These are phyloP conservation scores for Wallacemonas sp. DNA, from an alignment of 208 protist genomes.

Conservation along the genomic window DNA sequence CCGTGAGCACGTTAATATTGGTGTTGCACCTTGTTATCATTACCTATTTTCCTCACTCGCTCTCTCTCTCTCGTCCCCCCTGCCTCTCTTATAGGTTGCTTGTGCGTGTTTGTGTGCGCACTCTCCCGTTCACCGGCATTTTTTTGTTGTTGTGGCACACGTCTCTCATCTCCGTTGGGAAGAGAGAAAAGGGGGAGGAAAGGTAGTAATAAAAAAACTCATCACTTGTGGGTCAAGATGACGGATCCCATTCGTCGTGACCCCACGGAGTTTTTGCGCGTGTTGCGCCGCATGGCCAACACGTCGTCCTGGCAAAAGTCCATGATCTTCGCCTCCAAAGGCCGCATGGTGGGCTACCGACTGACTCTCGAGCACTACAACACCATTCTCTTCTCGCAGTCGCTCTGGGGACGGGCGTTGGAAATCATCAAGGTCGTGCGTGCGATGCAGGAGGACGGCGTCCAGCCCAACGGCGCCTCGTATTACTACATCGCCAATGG, in stretches of 20 bases:
- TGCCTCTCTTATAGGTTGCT: no score
- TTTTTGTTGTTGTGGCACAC: no score
- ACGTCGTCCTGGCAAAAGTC: conserved; percentile 91
- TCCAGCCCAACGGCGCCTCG: conserved; percentile 86
- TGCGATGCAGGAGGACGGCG: conserved; percentile 86
- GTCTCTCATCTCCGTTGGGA: no score
- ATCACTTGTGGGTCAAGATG: conserved; percentile 32
- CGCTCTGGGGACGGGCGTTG: conserved; percentile 87
- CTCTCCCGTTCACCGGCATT: no score
- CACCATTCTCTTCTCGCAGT: conserved; percentile 88
- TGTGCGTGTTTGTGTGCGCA: no score
- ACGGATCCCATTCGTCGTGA: conserved; percentile 89
- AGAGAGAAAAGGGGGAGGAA: neutral
- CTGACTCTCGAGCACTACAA: conserved; percentile 91
- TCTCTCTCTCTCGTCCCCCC: no score
- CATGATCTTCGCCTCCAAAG: conserved; percentile 89
- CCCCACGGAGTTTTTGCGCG: conserved; percentile 90
- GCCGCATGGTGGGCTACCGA: conserved; percentile 90
- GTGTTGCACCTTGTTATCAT: no score
- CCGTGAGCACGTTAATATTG: no score
- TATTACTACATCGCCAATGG: conserved; percentile 94
- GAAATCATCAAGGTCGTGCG: conserved; percentile 89
- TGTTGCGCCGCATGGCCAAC: conserved; percentile 86
- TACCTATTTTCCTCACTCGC: no score
- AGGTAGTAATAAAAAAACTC: neutral